These are phyloP conservation scores for Cytospora leucostoma DNA, from an alignment of 2,329 filamentous ascomycete genomes.

Conservation along the genomic window DNA sequence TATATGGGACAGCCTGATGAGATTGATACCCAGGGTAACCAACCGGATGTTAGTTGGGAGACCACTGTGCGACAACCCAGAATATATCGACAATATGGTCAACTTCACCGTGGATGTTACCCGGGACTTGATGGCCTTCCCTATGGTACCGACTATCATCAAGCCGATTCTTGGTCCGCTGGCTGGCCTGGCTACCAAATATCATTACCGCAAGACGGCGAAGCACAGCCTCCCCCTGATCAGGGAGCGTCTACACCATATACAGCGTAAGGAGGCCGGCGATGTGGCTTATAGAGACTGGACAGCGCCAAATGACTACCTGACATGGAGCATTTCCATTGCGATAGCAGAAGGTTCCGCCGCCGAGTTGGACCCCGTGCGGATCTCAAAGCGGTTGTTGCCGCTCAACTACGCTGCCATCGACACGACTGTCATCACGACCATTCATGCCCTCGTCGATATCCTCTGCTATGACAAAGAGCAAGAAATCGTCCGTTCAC, in stretches of 20 bases:
- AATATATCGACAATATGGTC: slow-evolving; percentile 49
- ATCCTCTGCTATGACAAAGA: slow-evolving; percentile 44
- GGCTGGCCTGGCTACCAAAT: slow-evolving; percentile 47
- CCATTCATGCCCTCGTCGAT: slow-evolving; percentile 50
- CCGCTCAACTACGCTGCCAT: slow-evolving; percentile 61
- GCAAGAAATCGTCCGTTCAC: slow-evolving; percentile 39
- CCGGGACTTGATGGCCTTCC: slow-evolving; percentile 47
- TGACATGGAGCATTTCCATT: slow-evolving; percentile 58
- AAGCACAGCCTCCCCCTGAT: slow-evolving; percentile 50
- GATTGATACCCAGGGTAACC: slow-evolving; percentile 46
- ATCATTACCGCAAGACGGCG: slow-evolving; percentile 48
- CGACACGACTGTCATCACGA: slow-evolving; percentile 58
- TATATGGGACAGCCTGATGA: slow-evolving; percentile 48
- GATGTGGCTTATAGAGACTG: slow-evolving; percentile 45
- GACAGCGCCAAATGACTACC: slow-evolving; percentile 55
- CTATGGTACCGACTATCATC: slow-evolving; percentile 48
- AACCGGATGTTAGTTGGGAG: slow-evolving; percentile 47
- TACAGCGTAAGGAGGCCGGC: slow-evolving; percentile 43
- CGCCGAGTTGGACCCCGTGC: slow-evolving; percentile 48
- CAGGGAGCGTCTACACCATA: slow-evolving; percentile 48
- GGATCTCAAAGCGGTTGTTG: slow-evolving; percentile 53
- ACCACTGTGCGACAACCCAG: slow-evolving; percentile 43
- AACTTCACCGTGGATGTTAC: slow-evolving; percentile 53
- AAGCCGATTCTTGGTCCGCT: slow-evolving; percentile 52
- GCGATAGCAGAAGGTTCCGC: slow-evolving; percentile 47